Conservation (phyloP, 805 yeast species). For the Henningerozyma blattae region DNA sequence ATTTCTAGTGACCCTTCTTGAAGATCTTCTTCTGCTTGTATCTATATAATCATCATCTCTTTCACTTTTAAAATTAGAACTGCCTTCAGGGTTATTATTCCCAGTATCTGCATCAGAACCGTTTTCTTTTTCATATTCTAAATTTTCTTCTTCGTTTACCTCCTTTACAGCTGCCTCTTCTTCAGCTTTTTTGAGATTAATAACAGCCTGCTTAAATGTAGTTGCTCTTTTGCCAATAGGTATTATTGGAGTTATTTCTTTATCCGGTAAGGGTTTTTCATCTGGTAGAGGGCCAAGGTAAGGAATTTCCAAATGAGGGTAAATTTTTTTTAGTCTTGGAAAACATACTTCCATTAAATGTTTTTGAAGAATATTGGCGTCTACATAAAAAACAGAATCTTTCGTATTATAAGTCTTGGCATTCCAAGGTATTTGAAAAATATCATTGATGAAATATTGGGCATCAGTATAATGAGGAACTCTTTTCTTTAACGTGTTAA, state of each 20-base stretch:
- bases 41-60: neutral
- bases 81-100: too few species aligned
- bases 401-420: conserved; percentile 74
- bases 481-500: conserved; percentile 55
- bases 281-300: conserved; percentile 62
- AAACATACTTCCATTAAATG: conserved; percentile 26
- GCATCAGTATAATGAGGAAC: conserved; percentile 48
- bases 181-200: neutral
- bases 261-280: conserved; percentile 9
- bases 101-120: neutral
- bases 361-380: conserved; percentile 42
- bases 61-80: too few species aligned
- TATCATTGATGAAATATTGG: conserved; percentile 62
- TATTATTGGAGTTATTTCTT: neutral
- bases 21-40: neutral
- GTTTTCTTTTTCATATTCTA: neutral
- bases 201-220: neutral
- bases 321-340: conserved; percentile 22
- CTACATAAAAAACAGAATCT: conserved; percentile 52
- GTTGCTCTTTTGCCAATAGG: neutral
- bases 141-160: neutral
- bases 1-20: neutral
- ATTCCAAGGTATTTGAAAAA: conserved; percentile 82
- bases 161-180: neutral
- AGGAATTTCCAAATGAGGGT: conserved; percentile 28